Conservation (phyloP, 2,329 filamentous ascomycete genomes). For the Exophiala mesophila region DNA sequence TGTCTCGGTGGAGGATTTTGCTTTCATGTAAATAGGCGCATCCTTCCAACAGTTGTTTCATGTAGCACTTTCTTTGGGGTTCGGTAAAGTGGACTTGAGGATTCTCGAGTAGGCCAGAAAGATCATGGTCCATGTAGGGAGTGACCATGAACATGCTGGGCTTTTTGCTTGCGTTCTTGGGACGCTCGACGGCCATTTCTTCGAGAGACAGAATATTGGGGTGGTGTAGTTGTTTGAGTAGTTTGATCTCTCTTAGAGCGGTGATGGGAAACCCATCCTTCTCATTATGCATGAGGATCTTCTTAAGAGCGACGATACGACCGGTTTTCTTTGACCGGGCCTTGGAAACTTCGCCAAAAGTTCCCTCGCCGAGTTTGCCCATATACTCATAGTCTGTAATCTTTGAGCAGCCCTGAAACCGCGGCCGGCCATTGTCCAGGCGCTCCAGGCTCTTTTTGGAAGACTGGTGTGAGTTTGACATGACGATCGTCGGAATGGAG, state of each 20-base stretch:
- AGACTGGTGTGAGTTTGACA: background rate
- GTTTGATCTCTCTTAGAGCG: conserved; percentile 92
- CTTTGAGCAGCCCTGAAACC: conserved; percentile 75
- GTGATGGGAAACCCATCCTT: conserved; percentile 99
- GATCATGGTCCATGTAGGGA: conserved; percentile 97
- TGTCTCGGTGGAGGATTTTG: conserved; percentile 89
- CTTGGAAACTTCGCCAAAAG: conserved; percentile 92
- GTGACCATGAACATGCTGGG: conserved; percentile 97
- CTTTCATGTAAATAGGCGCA: conserved; percentile 84
- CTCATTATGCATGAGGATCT: conserved; percentile 99
- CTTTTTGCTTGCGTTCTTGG: conserved; percentile 69
- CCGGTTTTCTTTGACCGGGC: conserved; percentile 72
- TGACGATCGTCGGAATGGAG: background rate
- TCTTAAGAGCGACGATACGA: conserved; percentile 81
- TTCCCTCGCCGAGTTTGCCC: conserved; percentile 75
- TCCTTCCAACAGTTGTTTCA: conserved; percentile 87
- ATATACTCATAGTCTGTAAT: conserved; percentile 36
- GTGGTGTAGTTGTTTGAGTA: conserved; percentile 91
- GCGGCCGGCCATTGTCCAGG: conserved; percentile 44
- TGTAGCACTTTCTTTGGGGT: conserved; percentile 95
- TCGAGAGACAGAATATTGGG: conserved; percentile 79
- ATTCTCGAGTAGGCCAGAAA: conserved; percentile 95
- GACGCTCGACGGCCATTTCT: conserved; percentile 91
- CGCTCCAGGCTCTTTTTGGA: conserved; percentile 39
- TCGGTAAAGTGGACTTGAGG: conserved; percentile 81